A percentile compares a stretch with the other conserved stretches of the same genome.
Evolutionary conservation across 129 eudicot species (phyloP).

Genomic region (Centrapalus pauciflorus): DNA sequence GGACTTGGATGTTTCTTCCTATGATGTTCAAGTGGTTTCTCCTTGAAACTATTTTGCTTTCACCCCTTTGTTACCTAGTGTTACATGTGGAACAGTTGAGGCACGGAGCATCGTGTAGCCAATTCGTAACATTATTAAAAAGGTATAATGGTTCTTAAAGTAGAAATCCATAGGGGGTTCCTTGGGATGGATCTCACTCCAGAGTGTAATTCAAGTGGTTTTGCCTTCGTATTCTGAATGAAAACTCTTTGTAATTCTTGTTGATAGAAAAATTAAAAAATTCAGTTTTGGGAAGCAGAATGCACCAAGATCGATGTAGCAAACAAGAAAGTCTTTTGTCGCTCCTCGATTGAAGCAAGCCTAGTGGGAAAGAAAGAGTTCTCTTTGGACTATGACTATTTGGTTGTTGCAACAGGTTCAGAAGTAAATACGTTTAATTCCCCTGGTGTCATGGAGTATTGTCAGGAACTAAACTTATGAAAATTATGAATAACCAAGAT

Average conservation of each 20-base stretch:
- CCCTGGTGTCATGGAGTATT: constrained; percentile 83
- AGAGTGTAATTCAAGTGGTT: constrained; percentile 6
- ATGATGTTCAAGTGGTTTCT: constrained; percentile 93
- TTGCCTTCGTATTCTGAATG: background rate
- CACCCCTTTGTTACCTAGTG: constrained; percentile 97
- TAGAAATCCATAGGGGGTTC: background rate
- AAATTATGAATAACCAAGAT: no score
- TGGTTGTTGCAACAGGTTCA: constrained; percentile 80
- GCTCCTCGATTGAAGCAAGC: constrained; percentile 39
- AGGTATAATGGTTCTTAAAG: constrained; percentile 31
- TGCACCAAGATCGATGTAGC: constrained; percentile 67
- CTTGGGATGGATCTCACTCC: background rate
- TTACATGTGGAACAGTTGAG: constrained; percentile 92
- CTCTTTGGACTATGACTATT: constrained; percentile 66
- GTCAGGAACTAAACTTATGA: no score
- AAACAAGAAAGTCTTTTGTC: constrained; percentile 63
- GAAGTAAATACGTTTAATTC: constrained; percentile 80
- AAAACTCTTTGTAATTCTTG: background rate
- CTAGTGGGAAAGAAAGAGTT: constrained; percentile 59
- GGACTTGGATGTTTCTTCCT: constrained; percentile 66
- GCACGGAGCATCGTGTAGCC: constrained; percentile 97
- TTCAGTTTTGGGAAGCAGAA: constrained; percentile 82
- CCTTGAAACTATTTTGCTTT: constrained; percentile 94
- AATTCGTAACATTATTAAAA: constrained; percentile 67
- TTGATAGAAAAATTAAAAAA: constrained; percentile 60